Evolutionary conservation across 495 filamentous ascomycete genomes (phyloP).

Genomic region (Aspergillus ostianus): DNA sequence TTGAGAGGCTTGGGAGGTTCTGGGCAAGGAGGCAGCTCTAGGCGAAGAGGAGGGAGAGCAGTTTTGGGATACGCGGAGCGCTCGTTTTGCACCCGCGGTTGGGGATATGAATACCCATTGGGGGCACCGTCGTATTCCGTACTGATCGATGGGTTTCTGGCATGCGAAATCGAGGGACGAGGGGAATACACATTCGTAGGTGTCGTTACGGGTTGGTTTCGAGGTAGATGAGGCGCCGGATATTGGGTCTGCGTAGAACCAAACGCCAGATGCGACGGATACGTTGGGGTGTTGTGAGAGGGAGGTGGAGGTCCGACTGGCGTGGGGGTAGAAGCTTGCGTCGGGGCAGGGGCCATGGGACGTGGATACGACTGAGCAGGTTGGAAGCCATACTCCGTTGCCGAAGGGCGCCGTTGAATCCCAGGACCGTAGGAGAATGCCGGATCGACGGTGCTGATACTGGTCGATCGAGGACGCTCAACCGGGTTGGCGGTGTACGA

Average conservation of each 20-base stretch:
- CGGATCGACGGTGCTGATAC: constrained; percentile 62
- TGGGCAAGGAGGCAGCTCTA: constrained; percentile 5
- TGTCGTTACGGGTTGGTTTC: constrained; percentile 43
- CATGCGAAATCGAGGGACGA: constrained; percentile 39
- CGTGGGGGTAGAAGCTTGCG: constrained; percentile 26
- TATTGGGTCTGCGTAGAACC: constrained; percentile 42
- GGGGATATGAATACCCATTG: constrained; percentile 31
- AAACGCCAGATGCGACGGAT: constrained; percentile 45
- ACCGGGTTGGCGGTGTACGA: constrained; percentile 36
- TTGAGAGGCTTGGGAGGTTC: constrained; percentile 27
- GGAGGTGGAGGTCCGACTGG: constrained; percentile 15
- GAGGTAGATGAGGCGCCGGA: constrained; percentile 44
- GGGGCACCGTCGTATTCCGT: constrained; percentile 38
- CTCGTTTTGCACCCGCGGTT: constrained; percentile 20
- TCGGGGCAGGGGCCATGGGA: constrained; percentile 34
- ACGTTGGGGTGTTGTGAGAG: constrained; percentile 27
- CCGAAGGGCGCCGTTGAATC: constrained; percentile 53
- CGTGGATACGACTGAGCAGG: constrained; percentile 37
- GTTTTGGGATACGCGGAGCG: constrained; percentile 29
- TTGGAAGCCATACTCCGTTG: constrained; percentile 50
- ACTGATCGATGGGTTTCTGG: constrained; percentile 35
- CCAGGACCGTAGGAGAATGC: constrained; percentile 31
- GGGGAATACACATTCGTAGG: constrained; percentile 45
- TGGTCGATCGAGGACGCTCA: constrained; percentile 70
- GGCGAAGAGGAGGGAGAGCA: constrained; percentile 30